phyloP scores from a whole-genome alignment of 495 filamentous ascomycete species.

The Xylaria palmicola region DNA sequence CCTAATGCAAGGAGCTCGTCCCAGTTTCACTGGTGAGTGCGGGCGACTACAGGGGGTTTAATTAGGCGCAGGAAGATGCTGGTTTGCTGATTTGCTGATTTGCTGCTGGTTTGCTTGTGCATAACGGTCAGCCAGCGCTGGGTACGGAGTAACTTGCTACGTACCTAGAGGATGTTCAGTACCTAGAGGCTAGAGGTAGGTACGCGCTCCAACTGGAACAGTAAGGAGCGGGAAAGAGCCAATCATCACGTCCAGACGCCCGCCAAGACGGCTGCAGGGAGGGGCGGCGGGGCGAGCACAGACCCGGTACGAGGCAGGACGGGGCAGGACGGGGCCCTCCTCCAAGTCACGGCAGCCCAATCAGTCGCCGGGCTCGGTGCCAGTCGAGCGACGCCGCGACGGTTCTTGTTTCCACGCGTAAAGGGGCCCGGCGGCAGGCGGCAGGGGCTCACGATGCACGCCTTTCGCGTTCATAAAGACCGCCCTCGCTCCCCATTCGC shows the following conservation, averaged over 20 bases:
- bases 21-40: neutral
- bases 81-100: neutral
- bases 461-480: constrained; percentile 10
- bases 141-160: too few species aligned
- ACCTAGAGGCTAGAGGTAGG: neutral
- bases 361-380: neutral
- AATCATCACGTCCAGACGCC: constrained; percentile 12
- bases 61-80: neutral
- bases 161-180: neutral
- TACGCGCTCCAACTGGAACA: neutral
- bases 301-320: neutral
- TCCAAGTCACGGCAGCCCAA: neutral
- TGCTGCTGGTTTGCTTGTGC: too few species aligned
- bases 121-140: too few species aligned
- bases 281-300: neutral
- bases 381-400: constrained; percentile 7
- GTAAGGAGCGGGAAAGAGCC: neutral
- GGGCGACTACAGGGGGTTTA: neutral
- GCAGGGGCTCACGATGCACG: neutral
- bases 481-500: neutral
- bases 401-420: constrained; percentile 10
- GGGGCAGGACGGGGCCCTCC: neutral
- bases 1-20: neutral
- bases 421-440: neutral
- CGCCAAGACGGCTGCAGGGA: neutral